Conservation (phyloP, 805 yeast species). For the Helenozyma baotianmanensis region DNA sequence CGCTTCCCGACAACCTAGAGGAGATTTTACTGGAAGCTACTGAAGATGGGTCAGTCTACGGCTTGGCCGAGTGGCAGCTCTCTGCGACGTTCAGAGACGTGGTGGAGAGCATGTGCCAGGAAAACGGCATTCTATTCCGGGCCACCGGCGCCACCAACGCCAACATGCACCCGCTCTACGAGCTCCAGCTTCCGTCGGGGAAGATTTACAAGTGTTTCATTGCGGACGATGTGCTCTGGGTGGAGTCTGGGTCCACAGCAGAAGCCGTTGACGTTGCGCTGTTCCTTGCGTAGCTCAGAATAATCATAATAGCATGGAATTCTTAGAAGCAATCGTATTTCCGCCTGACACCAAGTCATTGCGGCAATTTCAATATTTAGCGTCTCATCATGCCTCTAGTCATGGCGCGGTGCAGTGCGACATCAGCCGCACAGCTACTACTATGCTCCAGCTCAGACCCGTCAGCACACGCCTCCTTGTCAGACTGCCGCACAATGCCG, state of each 20-base stretch:
- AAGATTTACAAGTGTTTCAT: slow-evolving; percentile 44
- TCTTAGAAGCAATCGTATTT: too few relatives aligned
- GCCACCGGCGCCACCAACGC: slow-evolving; percentile 25
- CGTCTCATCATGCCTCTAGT: too few relatives aligned
- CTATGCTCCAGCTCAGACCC: too few relatives aligned
- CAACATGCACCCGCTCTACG: slow-evolving; percentile 40
- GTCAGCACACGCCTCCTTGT: too few relatives aligned
- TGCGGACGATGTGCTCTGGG: slow-evolving; percentile 63
- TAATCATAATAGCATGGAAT: too few relatives aligned
- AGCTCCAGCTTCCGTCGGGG: slow-evolving; percentile 31
- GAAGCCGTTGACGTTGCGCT: slow-evolving; percentile 32
- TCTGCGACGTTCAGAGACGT: slow-evolving; percentile 58
- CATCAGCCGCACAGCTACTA: too few relatives aligned
- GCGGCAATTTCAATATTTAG: too few relatives aligned
- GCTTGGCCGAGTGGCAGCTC: slow-evolving; percentile 41
- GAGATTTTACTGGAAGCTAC: not conserved
- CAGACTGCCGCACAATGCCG: too few relatives aligned
- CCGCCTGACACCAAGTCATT: too few relatives aligned
- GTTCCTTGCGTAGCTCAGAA: too few relatives aligned
- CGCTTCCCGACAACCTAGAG: not conserved
- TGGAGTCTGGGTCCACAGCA: slow-evolving; percentile 30
- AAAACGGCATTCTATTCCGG: slow-evolving; percentile 41
- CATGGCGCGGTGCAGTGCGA: too few relatives aligned
- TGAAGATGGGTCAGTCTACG: slow-evolving; percentile 22
- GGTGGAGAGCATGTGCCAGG: slow-evolving; percentile 55